These are phyloP conservation scores for Crassisporium funariophilum DNA, from an alignment of 768 basidiomycete genomes.

Conservation along the genomic window DNA sequence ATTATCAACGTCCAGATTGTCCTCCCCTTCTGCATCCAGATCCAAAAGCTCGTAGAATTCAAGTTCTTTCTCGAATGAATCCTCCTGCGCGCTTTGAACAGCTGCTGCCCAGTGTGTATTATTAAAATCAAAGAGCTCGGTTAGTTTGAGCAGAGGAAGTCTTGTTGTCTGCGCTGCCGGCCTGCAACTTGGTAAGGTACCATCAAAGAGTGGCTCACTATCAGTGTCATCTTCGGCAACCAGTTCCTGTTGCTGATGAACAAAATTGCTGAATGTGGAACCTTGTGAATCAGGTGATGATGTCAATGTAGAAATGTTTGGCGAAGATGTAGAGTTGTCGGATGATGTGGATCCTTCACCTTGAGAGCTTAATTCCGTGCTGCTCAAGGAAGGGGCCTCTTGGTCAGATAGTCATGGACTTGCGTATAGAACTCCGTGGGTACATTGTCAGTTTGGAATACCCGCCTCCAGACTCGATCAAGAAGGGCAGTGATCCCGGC, in stretches of 20 bases:
- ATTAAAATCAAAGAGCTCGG: no score
- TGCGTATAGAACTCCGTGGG: slow-evolving; percentile 2
- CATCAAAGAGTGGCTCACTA: neutral
- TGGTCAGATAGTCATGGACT: slow-evolving; percentile 7
- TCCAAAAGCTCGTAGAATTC: neutral
- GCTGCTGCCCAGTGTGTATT: no score
- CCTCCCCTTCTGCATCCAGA: neutral
- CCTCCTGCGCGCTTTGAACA: no score
- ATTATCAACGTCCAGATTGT: neutral
- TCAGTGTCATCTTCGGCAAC: neutral
- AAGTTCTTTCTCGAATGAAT: neutral
- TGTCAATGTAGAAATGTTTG: neutral
- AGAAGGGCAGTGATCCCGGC: slow-evolving; percentile 14
- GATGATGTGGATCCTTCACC: neutral
- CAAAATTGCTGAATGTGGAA: neutral
- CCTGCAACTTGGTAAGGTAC: neutral
- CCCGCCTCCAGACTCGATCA: slow-evolving; percentile 13
- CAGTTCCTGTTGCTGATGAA: neutral
- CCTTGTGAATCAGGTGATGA: neutral
- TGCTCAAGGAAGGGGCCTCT: neutral
- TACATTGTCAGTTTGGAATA: slow-evolving; percentile 8
- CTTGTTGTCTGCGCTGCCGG: neutral
- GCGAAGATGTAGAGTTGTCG: neutral
- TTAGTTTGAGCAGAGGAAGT: no score
- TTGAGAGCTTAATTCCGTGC: neutral